Percentiles rank a stretch among this genome's conserved stretches.
phyloP scores from a whole-genome alignment of 768 basidiomycete species.

The Collybia mongolica region DNA sequence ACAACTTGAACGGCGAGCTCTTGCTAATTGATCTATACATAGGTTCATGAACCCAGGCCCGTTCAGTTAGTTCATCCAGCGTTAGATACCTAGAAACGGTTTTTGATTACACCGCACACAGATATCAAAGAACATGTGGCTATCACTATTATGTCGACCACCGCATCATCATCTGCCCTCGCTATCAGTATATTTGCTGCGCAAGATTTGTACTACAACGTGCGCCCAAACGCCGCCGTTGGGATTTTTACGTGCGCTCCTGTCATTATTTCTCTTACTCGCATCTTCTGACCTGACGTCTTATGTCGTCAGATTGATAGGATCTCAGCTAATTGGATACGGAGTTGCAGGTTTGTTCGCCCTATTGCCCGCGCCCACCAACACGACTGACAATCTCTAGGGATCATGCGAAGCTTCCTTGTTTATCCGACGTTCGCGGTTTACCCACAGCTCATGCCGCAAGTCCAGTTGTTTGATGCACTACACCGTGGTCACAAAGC shows the following conservation, averaged over 20 bases:
- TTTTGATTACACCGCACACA: constrained; percentile 23
- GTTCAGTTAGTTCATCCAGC: constrained; percentile 46
- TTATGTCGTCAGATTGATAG: constrained; percentile 27
- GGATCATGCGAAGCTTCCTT: constrained; percentile 37
- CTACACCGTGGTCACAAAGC: constrained; percentile 38
- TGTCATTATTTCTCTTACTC: background rate
- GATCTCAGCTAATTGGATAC: constrained; percentile 24
- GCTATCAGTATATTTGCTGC: constrained; percentile 56
- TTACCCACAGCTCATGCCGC: constrained; percentile 37
- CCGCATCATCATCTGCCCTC: constrained; percentile 47
- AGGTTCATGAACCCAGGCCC: constrained; percentile 49
- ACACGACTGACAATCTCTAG: constrained; percentile 2
- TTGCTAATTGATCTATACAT: too few species aligned
- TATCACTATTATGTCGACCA: constrained; percentile 55
- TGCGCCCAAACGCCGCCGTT: constrained; percentile 35
- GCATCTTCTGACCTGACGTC: background rate
- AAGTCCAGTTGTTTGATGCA: constrained; percentile 38
- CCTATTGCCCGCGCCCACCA: background rate
- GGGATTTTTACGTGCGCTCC: constrained; percentile 34
- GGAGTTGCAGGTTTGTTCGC: constrained; percentile 13
- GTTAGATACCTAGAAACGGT: constrained; percentile 14
- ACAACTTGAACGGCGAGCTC: background rate
- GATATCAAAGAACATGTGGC: constrained; percentile 48
- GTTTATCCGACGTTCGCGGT: constrained; percentile 44
- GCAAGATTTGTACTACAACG: constrained; percentile 50